Conservation (phyloP, 2,329 filamentous ascomycete species). For the Rhynchosporium graminicola region DNA sequence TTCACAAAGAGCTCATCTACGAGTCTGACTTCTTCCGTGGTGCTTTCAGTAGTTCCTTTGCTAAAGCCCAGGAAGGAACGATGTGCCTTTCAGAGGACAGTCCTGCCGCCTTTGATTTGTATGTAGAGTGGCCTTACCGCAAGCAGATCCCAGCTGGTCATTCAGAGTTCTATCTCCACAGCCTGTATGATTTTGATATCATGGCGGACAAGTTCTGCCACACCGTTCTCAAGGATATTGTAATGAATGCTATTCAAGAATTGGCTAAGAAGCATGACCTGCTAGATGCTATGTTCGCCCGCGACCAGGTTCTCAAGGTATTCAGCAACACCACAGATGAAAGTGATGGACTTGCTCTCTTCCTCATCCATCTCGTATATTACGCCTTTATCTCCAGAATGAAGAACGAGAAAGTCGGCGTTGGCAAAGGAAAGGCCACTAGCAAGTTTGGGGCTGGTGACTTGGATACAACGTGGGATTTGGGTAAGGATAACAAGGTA, state of each 20-base stretch:
- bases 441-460: background rate
- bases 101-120: conserved; percentile 2
- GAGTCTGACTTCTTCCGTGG: conserved; percentile 10
- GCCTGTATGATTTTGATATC: background rate
- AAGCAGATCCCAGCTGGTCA: background rate
- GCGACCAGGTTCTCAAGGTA: background rate
- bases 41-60: conserved; percentile 13
- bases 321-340: background rate
- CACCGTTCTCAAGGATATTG: background rate
- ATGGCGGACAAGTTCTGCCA: conserved; percentile 12
- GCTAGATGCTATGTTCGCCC: background rate
- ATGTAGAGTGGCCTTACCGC: background rate
- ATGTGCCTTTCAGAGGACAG: conserved; percentile 7
- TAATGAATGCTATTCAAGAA: conserved; percentile 17
- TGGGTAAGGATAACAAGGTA: background rate
- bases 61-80: background rate
- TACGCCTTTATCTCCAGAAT: background rate
- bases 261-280: background rate
- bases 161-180: conserved; percentile 13
- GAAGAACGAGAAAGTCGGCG: background rate
- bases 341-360: background rate
- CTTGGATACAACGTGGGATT: background rate
- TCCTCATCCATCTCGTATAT: background rate
- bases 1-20: conserved; percentile 32
- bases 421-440: background rate